phyloP scores from a whole-genome alignment of 345 rosid genomes.

The Garcia nutans region DNA sequence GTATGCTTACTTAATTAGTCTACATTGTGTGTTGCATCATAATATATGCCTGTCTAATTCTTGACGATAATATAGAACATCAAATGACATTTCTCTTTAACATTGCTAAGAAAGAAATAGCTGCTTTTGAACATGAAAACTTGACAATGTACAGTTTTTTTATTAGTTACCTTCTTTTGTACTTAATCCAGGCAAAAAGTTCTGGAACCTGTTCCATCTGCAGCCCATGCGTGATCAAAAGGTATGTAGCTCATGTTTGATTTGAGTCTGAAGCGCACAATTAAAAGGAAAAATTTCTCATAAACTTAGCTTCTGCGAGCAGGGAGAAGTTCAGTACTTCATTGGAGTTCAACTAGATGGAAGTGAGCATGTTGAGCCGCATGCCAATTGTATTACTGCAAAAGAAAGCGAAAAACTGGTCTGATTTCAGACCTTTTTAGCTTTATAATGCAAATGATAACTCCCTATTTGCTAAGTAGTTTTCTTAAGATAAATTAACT shows the following conservation, averaged over 20 bases:
- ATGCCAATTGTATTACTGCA: conserved; percentile 61
- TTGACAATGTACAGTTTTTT: neutral
- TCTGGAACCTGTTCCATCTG: conserved; percentile 96
- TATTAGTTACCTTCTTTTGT: no score
- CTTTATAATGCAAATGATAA: no score
- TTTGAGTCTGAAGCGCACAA: neutral
- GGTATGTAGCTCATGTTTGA: conserved; percentile 36
- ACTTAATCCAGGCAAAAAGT: conserved; percentile 77
- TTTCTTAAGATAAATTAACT: neutral
- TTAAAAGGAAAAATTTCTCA: neutral
- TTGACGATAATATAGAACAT: neutral
- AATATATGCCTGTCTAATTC: no score
- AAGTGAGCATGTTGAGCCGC: conserved; percentile 88
- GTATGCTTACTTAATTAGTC: conserved; percentile 35
- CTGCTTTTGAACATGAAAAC: neutral
- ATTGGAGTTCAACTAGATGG: conserved; percentile 97
- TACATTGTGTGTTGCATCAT: neutral
- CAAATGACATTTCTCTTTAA: no score
- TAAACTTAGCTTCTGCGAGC: conserved; percentile 11
- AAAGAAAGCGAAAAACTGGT: conserved; percentile 74
- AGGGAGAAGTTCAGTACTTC: conserved; percentile 98
- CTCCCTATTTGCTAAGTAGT: no score
- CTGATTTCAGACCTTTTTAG: neutral
- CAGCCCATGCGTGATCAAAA: conserved; percentile 99
- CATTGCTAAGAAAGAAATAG: no score